These are phyloP conservation scores for Fusarium sulawesiense DNA, from an alignment of 2,329 filamentous ascomycete genomes.

Conservation along the genomic window DNA sequence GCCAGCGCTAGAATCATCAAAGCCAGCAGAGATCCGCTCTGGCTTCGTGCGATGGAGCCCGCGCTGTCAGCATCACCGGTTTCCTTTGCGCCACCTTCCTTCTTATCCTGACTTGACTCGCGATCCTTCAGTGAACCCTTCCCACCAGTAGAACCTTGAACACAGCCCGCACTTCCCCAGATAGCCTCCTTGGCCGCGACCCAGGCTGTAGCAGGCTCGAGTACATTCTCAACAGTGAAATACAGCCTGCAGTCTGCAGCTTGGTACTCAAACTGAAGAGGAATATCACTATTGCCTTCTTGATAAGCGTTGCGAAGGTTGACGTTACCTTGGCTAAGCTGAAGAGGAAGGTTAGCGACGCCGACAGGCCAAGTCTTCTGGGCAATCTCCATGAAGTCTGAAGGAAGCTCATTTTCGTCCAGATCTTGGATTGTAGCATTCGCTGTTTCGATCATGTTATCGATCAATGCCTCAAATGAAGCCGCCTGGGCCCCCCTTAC, in stretches of 20 bases:
- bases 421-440: not conserved
- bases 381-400: not conserved
- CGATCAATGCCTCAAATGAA: not conserved
- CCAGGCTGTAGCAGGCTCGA: not conserved
- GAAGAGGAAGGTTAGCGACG: not conserved
- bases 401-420: too few species aligned
- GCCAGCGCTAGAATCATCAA: too few species aligned
- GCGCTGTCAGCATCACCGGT: too few species aligned
- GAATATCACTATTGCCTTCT: not conserved
- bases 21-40: too few species aligned
- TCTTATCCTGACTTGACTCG: too few species aligned
- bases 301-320: conserved; percentile 17
- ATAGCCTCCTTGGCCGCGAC: not conserved
- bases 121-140: not conserved
- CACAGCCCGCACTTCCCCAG: not conserved
- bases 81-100: too few species aligned
- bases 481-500: conserved; percentile 4
- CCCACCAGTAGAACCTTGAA: not conserved
- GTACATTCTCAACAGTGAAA: conserved; percentile 1
- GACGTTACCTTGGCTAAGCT: not conserved
- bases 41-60: too few species aligned
- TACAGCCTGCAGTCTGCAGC: conserved; percentile 27
- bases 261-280: conserved; percentile 30
- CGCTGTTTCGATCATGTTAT: not conserved
- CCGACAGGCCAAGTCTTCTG: not conserved